Base-by-base conservation (phyloP, 352 stramenopile species). In the Globisporangium cederbergense region DNA sequence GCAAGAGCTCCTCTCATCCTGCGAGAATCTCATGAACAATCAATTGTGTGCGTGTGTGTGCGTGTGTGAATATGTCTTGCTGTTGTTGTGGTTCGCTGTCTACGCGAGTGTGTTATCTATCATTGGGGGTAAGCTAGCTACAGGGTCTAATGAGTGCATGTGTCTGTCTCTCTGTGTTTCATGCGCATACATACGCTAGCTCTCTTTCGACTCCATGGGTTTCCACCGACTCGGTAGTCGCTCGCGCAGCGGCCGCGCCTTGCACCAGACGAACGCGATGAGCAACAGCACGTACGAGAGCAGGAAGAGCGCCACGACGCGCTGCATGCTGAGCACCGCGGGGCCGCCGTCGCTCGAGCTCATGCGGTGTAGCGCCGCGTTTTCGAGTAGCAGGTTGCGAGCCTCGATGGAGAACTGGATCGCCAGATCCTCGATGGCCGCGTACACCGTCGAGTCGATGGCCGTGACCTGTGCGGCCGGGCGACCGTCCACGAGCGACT, bases 341-440 rank as follows among this genome's bases (percentile, higher is more conserved):
- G 74, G 77, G 6, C 71, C 73, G 18, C 72, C 67, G 59, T 83
- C 67, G 36, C 69, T 75, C 34, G 71, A 61, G 22, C 60, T 53
- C 30, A 68, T 47, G 10, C 56, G 60, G 32, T 71, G 67, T 28
- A 57, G 60, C 22, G 42, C 67, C 4, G 79, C 63, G 1, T 77
- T 68, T 8, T 75, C 73, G 32, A 90, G 71, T 38, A 91, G 59
- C 50, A 90, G 40, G 60, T 83, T 78, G 0, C 77, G 72, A 36
- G 81, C 86, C 58, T 93, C 83, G 8, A 91, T 74, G 2, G 83
- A 93, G 61, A 91, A 92, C 66, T 90, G 71, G 64, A 95, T 95
- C 47, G 86, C 86, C 43, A 90, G 59, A 38, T 89, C 76, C 53
- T 95, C 86, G 36, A 95, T 77, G 1, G 78, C 78, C 10, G 78